Base-by-base conservation (phyloP, 805 yeast genomes). In the Candida coleopterorum region DNA sequence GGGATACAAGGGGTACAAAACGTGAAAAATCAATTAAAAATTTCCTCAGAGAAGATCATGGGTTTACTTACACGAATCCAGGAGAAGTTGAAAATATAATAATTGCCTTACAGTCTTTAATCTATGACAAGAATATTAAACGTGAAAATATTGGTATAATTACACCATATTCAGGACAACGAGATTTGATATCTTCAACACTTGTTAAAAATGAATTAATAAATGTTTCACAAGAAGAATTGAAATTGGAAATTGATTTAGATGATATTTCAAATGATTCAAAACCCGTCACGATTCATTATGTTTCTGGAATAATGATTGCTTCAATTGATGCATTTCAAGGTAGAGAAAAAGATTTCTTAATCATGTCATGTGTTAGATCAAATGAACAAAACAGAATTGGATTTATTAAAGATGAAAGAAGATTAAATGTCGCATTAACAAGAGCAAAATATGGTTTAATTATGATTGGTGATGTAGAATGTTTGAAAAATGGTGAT, bases 371-470 rank as follows among this genome's bases (percentile, higher is more conserved):
- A 5, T 72, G 78, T 50, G 79, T 74, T 18, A 55, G 79, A 44
- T 83, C 94, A 18, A 87, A 87, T 53, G 80, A 77, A 18, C 70
- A 70, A 37, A 81, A 79, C 42, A 74, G 75, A 9, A 83, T 88
- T 48, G 96, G 96, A 6, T 87, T 88, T 60, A 69, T 87, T 55
- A 75, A 79, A 44, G 96, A 87, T 50, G 85, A 88, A 17, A 71
- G 95, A 53, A 81, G 96, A 62, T 58, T 87, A 53, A 87, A 87
- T 55, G 96, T 88, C 39, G 96, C 95, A 4, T 66, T 87, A 34
- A 87, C 96, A 2, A 77, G 96, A 60, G 95, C 96, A 18, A 81
- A 75, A 55, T 86, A 77, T 52, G 96, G 96, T 4, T 58, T 87
- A 44, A 70, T 85, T 12, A 40, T 62, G 18, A 47, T 62, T 34